Conservation (phyloP, 257 asterid species). For the Solanum piurae region DNA sequence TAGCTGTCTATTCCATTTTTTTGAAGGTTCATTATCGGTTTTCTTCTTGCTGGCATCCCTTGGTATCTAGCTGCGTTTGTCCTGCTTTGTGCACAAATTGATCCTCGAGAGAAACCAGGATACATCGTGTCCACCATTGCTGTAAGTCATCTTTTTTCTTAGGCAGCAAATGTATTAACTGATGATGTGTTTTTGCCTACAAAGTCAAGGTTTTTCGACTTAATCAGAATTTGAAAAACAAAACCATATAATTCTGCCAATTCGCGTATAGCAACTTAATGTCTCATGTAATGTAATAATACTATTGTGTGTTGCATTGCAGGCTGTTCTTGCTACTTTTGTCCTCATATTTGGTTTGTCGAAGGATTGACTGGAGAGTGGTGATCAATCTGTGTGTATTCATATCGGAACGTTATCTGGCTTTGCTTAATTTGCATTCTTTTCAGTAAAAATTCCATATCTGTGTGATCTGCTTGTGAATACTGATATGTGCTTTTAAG, state of each 20-base stretch:
- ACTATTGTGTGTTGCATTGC: not conserved
- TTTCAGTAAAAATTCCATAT: not conserved
- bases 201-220: not conserved
- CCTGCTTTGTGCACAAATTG: slow-evolving; percentile 41
- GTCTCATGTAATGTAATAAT: not conserved
- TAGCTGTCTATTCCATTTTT: not conserved
- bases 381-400: not conserved
- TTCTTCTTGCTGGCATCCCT: slow-evolving; percentile 56
- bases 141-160: slow-evolving; percentile 27
- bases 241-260: not conserved
- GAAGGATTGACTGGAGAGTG: not conserved
- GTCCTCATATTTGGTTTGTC: not conserved
- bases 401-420: not conserved
- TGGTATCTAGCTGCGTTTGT: slow-evolving; percentile 53
- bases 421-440: not conserved
- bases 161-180: not conserved
- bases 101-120: slow-evolving; percentile 72
- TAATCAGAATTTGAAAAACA: not conserved
- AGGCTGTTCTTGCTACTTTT: slow-evolving; percentile 1
- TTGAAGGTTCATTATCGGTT: slow-evolving; percentile 61
- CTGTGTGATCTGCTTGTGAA: not conserved
- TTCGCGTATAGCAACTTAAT: not conserved
- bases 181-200: not conserved
- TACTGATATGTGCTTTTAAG: not conserved
- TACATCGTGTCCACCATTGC: slow-evolving; percentile 44